Evolutionary conservation across 768 basidiomycete species (phyloP).

Genomic region (Pleurotus platypus): DNA sequence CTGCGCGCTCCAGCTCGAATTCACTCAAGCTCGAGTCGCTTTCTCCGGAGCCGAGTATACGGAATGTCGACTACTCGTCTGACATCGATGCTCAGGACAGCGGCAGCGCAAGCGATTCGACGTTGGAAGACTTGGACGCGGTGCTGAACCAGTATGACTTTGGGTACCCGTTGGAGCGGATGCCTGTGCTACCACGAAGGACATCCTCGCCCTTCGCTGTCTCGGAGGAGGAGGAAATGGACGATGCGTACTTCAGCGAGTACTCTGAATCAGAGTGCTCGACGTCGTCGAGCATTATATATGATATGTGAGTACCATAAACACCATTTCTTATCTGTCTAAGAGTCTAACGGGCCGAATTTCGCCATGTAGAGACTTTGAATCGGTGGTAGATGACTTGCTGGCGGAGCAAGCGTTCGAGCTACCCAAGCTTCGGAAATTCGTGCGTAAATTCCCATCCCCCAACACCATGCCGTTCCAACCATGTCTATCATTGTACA

Average conservation of each 20-base stretch:
- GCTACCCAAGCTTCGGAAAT: conserved; percentile 15
- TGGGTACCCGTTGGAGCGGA: conserved; percentile 10
- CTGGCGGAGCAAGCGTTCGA: conserved; percentile 20
- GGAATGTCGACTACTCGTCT: conserved; percentile 7
- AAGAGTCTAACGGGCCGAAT: neutral
- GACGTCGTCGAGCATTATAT: conserved; percentile 23
- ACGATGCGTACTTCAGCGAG: neutral
- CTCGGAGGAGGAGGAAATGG: neutral
- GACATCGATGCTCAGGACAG: neutral
- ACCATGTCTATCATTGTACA: neutral
- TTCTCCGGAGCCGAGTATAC: conserved; percentile 6
- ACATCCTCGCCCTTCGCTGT: neutral
- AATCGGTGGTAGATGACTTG: conserved; percentile 26
- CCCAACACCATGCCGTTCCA: neutral
- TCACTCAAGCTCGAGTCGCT: conserved; percentile 1
- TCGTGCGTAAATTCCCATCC: conserved; percentile 10
- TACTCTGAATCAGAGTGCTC: conserved; percentile 23
- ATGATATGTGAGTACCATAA: conserved; percentile 22
- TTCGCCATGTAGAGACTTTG: conserved; percentile 22
- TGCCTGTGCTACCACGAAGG: neutral
- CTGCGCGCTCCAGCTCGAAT: neutral
- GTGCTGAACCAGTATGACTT: conserved; percentile 5
- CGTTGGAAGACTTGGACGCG: conserved; percentile 9
- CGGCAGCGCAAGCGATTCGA: conserved; percentile 10
- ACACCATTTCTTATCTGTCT: neutral